Conservation (phyloP, 441 rosid species). For the Adansonia gregorii region DNA sequence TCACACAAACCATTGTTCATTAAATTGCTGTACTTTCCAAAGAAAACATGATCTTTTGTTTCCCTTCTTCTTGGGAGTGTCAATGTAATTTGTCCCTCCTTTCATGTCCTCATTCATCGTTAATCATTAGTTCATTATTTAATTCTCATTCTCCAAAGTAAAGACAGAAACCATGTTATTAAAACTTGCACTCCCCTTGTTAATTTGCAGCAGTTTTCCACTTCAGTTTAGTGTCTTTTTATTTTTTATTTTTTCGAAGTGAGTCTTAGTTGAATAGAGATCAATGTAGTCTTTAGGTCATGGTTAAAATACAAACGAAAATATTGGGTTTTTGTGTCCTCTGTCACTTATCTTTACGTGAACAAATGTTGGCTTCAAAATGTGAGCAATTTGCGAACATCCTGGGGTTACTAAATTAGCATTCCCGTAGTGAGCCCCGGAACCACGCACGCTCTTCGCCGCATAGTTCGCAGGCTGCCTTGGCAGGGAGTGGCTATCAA, state of each 20-base stretch:
- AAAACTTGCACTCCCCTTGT: constrained; percentile 11
- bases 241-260: no score
- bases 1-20: constrained; percentile 20
- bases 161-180: constrained; percentile 2
- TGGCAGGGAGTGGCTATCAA: neutral
- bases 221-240: neutral
- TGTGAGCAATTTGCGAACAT: neutral
- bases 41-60: neutral
- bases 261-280: neutral
- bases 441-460: constrained; percentile 18
- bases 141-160: constrained; percentile 9
- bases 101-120: constrained; percentile 13
- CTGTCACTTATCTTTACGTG: neutral
- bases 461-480: constrained; percentile 21
- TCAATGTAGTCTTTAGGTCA: neutral
- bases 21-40: constrained; percentile 24
- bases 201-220: neutral
- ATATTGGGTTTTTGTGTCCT: neutral
- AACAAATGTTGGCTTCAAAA: neutral
- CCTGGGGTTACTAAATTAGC: constrained; percentile 2
- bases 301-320: neutral
- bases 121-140: constrained; percentile 26
- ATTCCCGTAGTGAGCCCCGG: neutral
- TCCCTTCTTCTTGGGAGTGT: neutral
- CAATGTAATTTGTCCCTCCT: neutral